These are phyloP conservation scores for Fraxinus albicans DNA, from an alignment of 305 asterid species.

Conservation along the genomic window DNA sequence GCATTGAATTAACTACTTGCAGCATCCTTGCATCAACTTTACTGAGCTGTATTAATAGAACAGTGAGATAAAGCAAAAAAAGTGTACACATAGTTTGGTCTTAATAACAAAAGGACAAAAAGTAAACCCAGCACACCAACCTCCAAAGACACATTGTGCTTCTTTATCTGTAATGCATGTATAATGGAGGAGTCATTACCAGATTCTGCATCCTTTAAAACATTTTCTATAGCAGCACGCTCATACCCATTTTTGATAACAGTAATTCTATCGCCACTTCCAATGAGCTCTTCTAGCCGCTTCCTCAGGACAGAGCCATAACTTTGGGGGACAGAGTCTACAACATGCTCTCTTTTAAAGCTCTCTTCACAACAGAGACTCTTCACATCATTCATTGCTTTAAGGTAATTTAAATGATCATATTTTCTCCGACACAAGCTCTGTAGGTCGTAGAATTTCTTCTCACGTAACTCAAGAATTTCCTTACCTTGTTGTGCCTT, in stretches of 20 bases:
- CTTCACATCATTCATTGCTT: conserved; percentile 75
- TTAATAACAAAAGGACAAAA: conserved; percentile 19
- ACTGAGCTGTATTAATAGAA: conserved; percentile 63
- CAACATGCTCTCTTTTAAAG: conserved; percentile 58
- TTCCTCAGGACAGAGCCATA: conserved; percentile 69
- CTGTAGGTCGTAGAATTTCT: conserved; percentile 75
- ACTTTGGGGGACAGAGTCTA: conserved; percentile 38
- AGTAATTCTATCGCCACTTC: conserved; percentile 47
- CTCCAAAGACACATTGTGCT: conserved; percentile 34
- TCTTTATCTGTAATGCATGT: conserved; percentile 35
- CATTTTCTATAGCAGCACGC: conserved; percentile 78
- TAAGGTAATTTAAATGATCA: conserved; percentile 78
- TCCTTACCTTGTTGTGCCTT: conserved; percentile 68
- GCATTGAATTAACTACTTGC: conserved; percentile 64
- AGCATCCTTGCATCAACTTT: conserved; percentile 78
- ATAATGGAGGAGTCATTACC: conserved; percentile 80
- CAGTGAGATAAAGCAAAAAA: conserved; percentile 28
- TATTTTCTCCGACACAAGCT: conserved; percentile 76
- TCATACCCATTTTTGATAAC: conserved; percentile 57
- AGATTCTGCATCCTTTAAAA: conserved; percentile 85
- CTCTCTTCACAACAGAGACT: conserved; percentile 81
- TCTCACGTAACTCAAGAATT: conserved; percentile 71
- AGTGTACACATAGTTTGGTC: conserved; percentile 7
- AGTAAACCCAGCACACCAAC: conserved; percentile 38
- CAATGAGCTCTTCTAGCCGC: conserved; percentile 69